Percentiles rank a stretch among this genome's conserved stretches.
Evolutionary conservation across 257 asterid genomes (phyloP).

Genomic region (Gentiana macrophylla): DNA sequence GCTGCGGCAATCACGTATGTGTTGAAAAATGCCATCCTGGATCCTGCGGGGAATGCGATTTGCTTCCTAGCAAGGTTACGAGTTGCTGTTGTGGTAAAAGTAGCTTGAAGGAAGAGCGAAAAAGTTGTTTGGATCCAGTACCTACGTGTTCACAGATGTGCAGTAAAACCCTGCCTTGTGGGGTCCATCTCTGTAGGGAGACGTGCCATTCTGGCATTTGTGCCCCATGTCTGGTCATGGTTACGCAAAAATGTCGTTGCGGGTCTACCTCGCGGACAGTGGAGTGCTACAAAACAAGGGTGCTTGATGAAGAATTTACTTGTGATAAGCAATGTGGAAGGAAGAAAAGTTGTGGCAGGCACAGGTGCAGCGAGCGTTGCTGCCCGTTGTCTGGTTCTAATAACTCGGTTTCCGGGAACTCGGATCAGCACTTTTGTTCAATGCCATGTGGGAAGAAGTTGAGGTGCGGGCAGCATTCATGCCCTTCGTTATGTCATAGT

Average conservation of each 20-base stretch:
- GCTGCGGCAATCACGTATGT: conserved; percentile 76
- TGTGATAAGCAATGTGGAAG: conserved; percentile 84
- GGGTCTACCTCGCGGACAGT: conserved; percentile 75
- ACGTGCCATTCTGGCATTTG: conserved; percentile 76
- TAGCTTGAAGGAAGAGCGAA: conserved; percentile 43
- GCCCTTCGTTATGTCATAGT: conserved; percentile 80
- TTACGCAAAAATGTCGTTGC: conserved; percentile 87
- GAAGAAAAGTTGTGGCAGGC: conserved; percentile 96
- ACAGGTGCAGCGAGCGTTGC: conserved; percentile 89
- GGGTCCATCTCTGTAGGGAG: conserved; percentile 54
- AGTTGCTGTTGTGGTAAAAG: conserved; percentile 91
- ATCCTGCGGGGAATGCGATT: conserved; percentile 76
- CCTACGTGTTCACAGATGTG: conserved; percentile 76
- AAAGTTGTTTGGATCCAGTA: conserved; percentile 77
- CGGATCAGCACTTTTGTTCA: conserved; percentile 84
- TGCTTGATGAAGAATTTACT: conserved; percentile 42
- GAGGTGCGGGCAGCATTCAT: conserved; percentile 94
- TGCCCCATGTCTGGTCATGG: conserved; percentile 59
- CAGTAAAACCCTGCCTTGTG: conserved; percentile 64
- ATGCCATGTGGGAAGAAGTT: conserved; percentile 96
- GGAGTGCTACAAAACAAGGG: conserved; percentile 60
- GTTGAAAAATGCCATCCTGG: conserved; percentile 84
- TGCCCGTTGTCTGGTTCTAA: conserved; percentile 63
- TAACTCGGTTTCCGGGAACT: conserved; percentile 29
- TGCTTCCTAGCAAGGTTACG: conserved; percentile 53